These are phyloP conservation scores for Tuber indicum DNA, from an alignment of 495 filamentous ascomycete genomes.

Conservation along the genomic window DNA sequence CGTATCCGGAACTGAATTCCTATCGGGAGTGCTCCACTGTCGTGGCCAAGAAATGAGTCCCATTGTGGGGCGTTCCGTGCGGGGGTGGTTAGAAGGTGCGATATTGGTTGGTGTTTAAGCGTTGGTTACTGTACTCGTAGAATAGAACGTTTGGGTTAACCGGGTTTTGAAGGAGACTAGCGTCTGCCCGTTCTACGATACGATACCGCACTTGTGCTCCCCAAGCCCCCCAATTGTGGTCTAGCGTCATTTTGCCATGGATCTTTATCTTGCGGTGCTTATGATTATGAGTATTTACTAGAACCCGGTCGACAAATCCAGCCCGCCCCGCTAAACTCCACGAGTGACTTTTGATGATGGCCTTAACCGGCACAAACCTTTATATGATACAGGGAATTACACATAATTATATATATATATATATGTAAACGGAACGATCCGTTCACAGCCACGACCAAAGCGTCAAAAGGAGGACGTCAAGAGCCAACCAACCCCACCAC, in stretches of 20 bases:
- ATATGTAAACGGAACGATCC: neutral
- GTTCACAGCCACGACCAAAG: neutral
- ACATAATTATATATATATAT: neutral
- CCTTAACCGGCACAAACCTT: neutral
- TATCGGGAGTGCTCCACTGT: neutral
- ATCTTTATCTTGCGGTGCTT: neutral
- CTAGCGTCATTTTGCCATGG: neutral
- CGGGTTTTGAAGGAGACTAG: too few species aligned
- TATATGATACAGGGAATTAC: neutral
- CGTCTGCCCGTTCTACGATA: neutral
- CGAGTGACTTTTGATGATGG: neutral
- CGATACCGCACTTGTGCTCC: too few species aligned
- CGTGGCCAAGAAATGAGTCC: neutral
- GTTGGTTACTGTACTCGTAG: neutral
- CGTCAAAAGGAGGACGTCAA: neutral
- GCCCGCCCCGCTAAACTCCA: neutral
- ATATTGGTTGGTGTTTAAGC: neutral
- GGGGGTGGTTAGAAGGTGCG: too few species aligned
- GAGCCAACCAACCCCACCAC: neutral
- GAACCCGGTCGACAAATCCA: neutral
- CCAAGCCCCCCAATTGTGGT: neutral
- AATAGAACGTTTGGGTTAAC: too few species aligned
- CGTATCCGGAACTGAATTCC: too few species aligned
- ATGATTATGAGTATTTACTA: neutral
- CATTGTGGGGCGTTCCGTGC: neutral